phyloP scores from a whole-genome alignment of 2,329 filamentous ascomycete genomes.

The Trichoderma atrobrunneum region DNA sequence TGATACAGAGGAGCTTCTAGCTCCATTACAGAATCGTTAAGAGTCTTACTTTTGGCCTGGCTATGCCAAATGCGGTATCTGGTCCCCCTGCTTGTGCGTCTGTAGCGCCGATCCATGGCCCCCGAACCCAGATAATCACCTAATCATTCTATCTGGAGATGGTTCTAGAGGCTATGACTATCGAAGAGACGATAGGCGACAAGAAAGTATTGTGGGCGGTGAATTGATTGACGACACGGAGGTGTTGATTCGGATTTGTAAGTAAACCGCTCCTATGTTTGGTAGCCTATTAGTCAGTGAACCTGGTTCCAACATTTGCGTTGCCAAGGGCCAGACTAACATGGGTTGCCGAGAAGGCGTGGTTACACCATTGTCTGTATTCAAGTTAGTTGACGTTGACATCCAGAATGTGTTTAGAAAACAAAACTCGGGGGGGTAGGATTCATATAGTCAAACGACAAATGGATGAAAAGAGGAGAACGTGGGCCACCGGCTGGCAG shows the following conservation, averaged over 20 bases:
- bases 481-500: not conserved
- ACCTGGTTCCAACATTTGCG: not conserved
- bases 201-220: not conserved
- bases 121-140: not conserved
- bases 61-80: not conserved
- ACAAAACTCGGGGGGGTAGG: not conserved
- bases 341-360: not conserved
- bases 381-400: not conserved
- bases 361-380: not conserved
- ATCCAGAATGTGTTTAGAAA: not conserved
- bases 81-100: constrained; percentile 8
- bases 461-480: not conserved
- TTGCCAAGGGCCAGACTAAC: not conserved
- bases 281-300: not conserved
- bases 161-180: not conserved
- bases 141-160: not conserved
- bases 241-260: not conserved
- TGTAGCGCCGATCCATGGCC: constrained; percentile 8
- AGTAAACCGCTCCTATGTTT: not conserved
- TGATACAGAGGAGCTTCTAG: not conserved
- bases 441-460: not conserved
- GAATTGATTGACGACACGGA: not conserved
- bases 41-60: not conserved
- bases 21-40: not conserved
- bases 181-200: not conserved